Base-by-base conservation (phyloP, 306 rosid genomes). In the Glycine tomentella region DNA sequence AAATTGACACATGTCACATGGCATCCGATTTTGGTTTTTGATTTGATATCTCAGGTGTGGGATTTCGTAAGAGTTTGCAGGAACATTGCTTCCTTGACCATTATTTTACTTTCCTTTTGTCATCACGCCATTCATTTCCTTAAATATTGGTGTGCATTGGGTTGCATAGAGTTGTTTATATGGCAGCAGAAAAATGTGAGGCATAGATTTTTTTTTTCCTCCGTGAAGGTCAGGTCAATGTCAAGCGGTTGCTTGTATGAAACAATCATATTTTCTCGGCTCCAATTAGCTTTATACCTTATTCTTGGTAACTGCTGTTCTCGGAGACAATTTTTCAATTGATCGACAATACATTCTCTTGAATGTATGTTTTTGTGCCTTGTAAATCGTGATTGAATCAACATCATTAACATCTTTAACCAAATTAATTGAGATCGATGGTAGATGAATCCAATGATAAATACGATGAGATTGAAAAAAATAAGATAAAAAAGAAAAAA, bases 111-210 rank as follows among this genome's bases (percentile, higher is more conserved):
- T 49, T 56, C 7, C 13, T 33, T 78, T 78, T 58, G 74, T 69
- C 83, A 70, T 63, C 15, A 12, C n/a, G 55, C 46, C 61, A 40
- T 69, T 79, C 63, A 73, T 86, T 82, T 58, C 44, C 10, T 75
- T 64, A 20, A 42, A 77, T 74, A 25, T 34, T 75, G 77, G 82
- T 71, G 82, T 83, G 80, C 62, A 86, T 70, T 49, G 79, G 31
- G 63, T 36, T 74, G 84, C 49, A 70, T 25, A 61, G 69, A 63
- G 57, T 56, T 67, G 85, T 66, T 68, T 48, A 66, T 82, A 79
- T 77, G 72, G 67, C 15, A 8, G 69, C 62, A 79, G 58, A 55
- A 75, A 66, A 75, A 40, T 63, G 61, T 65, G 58, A 20, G 48
- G 16, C 38, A 51, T 52, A 33, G 45, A 58, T 75, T 62, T 33